Percentiles rank a stretch among this genome's conserved stretches.
phyloP scores from a whole-genome alignment of 2,329 filamentous ascomycete genomes.

The Cladosporium oxysporum region DNA sequence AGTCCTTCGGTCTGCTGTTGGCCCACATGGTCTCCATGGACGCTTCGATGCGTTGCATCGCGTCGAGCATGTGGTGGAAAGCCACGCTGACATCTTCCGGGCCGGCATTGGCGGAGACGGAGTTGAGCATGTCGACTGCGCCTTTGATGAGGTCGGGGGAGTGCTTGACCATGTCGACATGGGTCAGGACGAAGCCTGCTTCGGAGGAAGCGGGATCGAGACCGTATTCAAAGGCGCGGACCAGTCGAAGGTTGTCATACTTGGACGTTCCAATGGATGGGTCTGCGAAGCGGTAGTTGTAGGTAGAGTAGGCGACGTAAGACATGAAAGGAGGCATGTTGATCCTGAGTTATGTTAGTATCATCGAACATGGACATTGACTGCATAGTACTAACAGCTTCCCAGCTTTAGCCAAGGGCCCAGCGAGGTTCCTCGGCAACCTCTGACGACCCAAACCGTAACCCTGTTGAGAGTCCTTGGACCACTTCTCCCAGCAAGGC shows the following conservation, averaged over 20 bases:
- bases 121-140: conserved; percentile 66
- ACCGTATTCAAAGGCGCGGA: conserved; percentile 88
- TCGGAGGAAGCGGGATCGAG: conserved; percentile 85
- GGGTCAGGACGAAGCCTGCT: conserved; percentile 92
- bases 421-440: conserved; percentile 72
- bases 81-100: conserved; percentile 27
- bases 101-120: conserved; percentile 35
- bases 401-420: conserved; percentile 80
- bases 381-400: conserved; percentile 68
- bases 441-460: conserved; percentile 77
- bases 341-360: conserved; percentile 43
- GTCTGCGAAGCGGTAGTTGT: conserved; percentile 64
- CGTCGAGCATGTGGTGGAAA: conserved; percentile 33
- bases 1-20: conserved; percentile 78
- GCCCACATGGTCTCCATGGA: conserved; percentile 71
- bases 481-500: conserved; percentile 78
- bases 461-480: conserved; percentile 57
- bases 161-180: conserved; percentile 92
- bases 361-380: background rate
- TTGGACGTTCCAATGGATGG: conserved; percentile 52
- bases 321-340: conserved; percentile 94
- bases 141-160: conserved; percentile 76
- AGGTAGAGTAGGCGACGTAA: conserved; percentile 66
- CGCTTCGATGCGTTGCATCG: conserved; percentile 37
- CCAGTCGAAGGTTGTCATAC: conserved; percentile 71